Evolutionary conservation across 768 basidiomycete species (phyloP).

Genomic region (Imleria badia): DNA sequence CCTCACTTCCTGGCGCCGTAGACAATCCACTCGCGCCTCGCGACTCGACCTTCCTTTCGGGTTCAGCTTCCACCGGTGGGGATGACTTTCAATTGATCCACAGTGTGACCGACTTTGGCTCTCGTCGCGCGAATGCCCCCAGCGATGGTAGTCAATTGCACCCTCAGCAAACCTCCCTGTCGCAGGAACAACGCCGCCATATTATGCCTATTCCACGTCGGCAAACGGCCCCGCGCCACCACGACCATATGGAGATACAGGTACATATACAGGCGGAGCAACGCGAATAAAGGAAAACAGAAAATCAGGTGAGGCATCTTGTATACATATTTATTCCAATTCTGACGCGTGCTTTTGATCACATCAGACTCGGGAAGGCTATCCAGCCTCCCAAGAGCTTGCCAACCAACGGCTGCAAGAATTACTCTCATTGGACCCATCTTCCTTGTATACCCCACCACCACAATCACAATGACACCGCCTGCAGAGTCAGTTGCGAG

Average conservation of each 20-base stretch:
- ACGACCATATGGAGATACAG: not conserved
- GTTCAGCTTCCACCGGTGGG: not conserved
- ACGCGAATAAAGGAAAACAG: conserved; percentile 1
- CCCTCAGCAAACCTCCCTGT: not conserved
- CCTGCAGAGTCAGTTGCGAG: not conserved
- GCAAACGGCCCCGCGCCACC: not conserved
- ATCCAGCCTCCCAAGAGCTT: conserved; percentile 6
- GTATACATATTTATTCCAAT: too few relatives aligned
- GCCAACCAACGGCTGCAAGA: conserved; percentile 25
- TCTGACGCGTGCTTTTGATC: not conserved
- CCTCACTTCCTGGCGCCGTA: conserved; percentile 6
- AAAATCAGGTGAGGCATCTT: conserved; percentile 5
- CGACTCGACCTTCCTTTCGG: not conserved
- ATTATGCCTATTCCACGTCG: conserved; percentile 11
- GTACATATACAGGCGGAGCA: not conserved
- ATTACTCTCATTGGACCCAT: conserved; percentile 13
- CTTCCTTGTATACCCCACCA: not conserved
- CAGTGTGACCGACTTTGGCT: not conserved
- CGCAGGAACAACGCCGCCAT: conserved; percentile 12
- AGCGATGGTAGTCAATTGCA: not conserved
- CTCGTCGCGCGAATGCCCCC: not conserved
- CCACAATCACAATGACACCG: not conserved
- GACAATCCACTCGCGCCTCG: not conserved
- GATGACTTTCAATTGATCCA: conserved; percentile 2
- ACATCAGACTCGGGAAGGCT: conserved; percentile 1